Evolutionary conservation across 345 rosid genomes (phyloP).

Genomic region (Diplotaxis tenuifolia): DNA sequence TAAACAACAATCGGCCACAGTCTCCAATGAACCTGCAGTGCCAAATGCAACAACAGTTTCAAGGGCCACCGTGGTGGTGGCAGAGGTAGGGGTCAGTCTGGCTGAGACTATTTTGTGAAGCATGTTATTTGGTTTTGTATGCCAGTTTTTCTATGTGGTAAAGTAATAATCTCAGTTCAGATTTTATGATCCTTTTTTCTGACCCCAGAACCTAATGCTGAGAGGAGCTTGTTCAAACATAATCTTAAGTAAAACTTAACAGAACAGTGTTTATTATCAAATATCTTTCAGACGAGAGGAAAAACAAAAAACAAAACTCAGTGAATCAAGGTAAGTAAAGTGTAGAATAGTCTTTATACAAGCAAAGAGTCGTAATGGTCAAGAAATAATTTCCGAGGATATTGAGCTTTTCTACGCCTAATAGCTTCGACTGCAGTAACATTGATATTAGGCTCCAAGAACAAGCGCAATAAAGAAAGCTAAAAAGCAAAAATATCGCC

Average conservation of each 20-base stretch:
- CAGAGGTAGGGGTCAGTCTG: constrained; percentile 39
- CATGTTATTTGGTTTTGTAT: constrained; percentile 15
- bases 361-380: background rate
- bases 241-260: no score
- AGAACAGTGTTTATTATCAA: background rate
- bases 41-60: constrained; percentile 29
- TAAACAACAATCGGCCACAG: background rate
- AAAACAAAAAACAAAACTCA: background rate
- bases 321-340: background rate
- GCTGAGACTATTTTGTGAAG: constrained; percentile 21
- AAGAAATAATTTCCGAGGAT: background rate
- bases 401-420: background rate
- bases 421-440: background rate
- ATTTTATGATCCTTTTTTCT: no score
- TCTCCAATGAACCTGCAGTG: constrained; percentile 11
- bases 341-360: background rate
- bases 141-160: background rate
- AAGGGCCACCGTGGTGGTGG: constrained; percentile 40
- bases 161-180: background rate
- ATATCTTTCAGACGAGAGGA: background rate
- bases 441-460: background rate
- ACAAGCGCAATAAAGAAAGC: background rate
- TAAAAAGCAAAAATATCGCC: constrained; percentile 37
- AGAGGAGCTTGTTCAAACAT: no score
- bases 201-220: no score